phyloP scores from a whole-genome alignment of 495 filamentous ascomycete species.

The Extremus antarcticus region DNA sequence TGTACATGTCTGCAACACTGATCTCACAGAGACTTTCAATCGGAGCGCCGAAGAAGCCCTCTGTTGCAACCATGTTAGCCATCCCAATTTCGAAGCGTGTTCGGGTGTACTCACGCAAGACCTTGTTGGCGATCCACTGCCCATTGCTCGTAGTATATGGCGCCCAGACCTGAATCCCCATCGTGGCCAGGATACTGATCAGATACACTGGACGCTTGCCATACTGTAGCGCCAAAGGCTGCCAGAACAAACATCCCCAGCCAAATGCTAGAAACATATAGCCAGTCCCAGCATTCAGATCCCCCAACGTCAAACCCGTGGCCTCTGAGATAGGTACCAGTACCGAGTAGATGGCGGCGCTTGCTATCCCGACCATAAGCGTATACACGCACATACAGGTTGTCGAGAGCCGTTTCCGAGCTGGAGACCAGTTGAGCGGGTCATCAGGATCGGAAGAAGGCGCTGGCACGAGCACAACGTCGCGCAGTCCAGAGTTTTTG shows the following conservation, averaged over 20 bases:
- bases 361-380: constrained; percentile 47
- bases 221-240: constrained; percentile 55
- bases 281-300: constrained; percentile 51
- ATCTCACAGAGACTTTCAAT: constrained; percentile 55
- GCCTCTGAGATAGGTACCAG: constrained; percentile 46
- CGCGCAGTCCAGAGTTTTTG: constrained; percentile 12
- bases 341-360: constrained; percentile 52
- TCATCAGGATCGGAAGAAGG: constrained; percentile 22
- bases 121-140: constrained; percentile 53
- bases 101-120: constrained; percentile 25
- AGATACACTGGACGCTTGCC: constrained; percentile 57
- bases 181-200: constrained; percentile 43
- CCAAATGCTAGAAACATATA: constrained; percentile 35
- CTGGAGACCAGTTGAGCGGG: constrained; percentile 26
- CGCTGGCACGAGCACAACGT: constrained; percentile 24
- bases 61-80: constrained; percentile 9
- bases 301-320: constrained; percentile 42
- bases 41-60: constrained; percentile 55
- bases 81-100: neutral
- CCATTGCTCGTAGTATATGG: constrained; percentile 41
- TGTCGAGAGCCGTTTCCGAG: constrained; percentile 19
- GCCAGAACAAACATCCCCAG: constrained; percentile 54
- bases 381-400: constrained; percentile 38
- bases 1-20: constrained; percentile 45
- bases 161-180: constrained; percentile 39